Base-by-base conservation (phyloP, 75 land plant genomes). In the Sequoia sempervirens region DNA sequence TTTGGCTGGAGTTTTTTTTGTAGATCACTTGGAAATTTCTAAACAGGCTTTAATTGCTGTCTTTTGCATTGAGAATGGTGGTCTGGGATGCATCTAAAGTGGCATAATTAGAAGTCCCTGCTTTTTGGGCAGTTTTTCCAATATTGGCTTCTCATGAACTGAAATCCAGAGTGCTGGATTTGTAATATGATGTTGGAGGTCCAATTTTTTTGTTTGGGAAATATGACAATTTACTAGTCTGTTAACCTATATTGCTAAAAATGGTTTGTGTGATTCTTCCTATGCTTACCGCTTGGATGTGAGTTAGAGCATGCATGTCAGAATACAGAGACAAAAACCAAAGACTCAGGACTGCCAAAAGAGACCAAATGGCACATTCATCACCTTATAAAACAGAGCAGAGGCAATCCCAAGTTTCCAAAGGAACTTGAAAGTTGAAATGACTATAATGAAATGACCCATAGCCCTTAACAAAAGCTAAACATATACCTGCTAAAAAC, bases 211-310 rank as follows among this genome's bases (percentile, higher is more conserved):
- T 73, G 28, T 36, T 75, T 40, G 0, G 23, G 23, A 4, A 36
- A 20, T 7, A 15, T 38, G 41, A 17, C 43, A 8, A 38, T 75
- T 20, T 75, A 43, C 43, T 75, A 75, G n/a, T n/a, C n/a, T 38
- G 78, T 75, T 75, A 18, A 20, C 23, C 58, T 20, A 86, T 20
- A 45, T 86, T 82, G 4, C 94, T 91, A 82, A 93, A 93, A 46
- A 34, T 87, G 82, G 75, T 84, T 90, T 88, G 86, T 92, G 86
- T 92, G 95, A 1, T 91, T 86, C 70, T 92, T 85, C 50, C 93
- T 88, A 45, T 93, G 92, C 66, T 83, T 93, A 2, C 93, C 89
- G 84, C 90, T 93, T 10, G 93, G 92, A 75, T 92, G 93, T 34
- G 93, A 85, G 36, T 93, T 93, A 30, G 95, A 91, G 76, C 87